Percentiles rank a stretch among this genome's conserved stretches.
These are phyloP conservation scores for Agrocybe pediades DNA, from an alignment of 768 basidiomycete genomes.

Conservation along the genomic window DNA sequence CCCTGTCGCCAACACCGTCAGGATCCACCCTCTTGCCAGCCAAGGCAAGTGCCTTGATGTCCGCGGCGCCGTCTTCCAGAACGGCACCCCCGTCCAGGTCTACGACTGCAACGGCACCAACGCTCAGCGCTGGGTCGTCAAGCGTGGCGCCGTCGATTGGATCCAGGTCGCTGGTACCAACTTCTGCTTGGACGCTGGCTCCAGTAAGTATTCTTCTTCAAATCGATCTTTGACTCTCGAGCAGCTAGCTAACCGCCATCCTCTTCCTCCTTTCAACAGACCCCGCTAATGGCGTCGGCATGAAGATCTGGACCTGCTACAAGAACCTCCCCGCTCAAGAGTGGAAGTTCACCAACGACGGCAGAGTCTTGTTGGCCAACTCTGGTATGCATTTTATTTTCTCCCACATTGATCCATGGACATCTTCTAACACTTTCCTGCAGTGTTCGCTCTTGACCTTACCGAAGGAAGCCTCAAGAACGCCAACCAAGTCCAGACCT, in stretches of 20 bases:
- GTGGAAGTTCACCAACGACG: slow-evolving; percentile 18
- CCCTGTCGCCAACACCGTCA: slow-evolving; percentile 5
- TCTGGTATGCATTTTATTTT: slow-evolving; percentile 14
- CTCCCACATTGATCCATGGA: not conserved
- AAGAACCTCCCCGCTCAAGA: not conserved
- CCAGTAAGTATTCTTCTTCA: slow-evolving; percentile 7
- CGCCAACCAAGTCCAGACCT: slow-evolving; percentile 29
- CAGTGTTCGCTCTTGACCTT: slow-evolving; percentile 30
- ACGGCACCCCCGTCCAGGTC: slow-evolving; percentile 36
- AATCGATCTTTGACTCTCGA: no score
- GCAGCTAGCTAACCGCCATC: no score
- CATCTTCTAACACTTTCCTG: slow-evolving; percentile 1
- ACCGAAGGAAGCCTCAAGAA: slow-evolving; percentile 28
- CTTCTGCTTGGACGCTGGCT: slow-evolving; percentile 24
- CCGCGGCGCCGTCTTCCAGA: slow-evolving; percentile 27
- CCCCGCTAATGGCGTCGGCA: not conserved
- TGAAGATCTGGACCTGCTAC: slow-evolving; percentile 6
- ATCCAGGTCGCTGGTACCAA: slow-evolving; percentile 21
- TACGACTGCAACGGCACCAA: slow-evolving; percentile 26
- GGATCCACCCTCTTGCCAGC: slow-evolving; percentile 27
- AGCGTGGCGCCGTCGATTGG: slow-evolving; percentile 9
- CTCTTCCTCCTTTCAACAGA: no score
- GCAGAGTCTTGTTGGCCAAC: slow-evolving; percentile 18
- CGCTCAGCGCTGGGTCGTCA: slow-evolving; percentile 24
- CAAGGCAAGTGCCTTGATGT: slow-evolving; percentile 34